Base-by-base conservation (phyloP, 177 flowering plant species). In the Vitis hybrid region DNA sequence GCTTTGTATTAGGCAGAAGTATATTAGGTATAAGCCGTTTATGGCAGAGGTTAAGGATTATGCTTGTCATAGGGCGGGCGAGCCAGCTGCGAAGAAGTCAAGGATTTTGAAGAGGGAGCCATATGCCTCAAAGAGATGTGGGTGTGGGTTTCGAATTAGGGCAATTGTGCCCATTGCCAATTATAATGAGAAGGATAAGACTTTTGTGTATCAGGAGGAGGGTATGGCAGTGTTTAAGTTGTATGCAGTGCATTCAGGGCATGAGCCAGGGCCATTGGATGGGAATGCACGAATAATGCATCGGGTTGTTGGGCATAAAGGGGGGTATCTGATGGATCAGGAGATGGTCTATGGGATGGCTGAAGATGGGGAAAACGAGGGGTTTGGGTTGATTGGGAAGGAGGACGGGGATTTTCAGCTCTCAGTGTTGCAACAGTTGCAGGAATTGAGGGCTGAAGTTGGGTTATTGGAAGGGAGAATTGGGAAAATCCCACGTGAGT, bases 31-130 rank as follows among this genome's bases (percentile, higher is more conserved):
- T 75, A 92, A 94, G 82, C 99, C 99, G 1, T 95, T 95, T 73
- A 90, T 95, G 97, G 99, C 98, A 0, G 99, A 95, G 83, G 99
- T 95, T 53, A 95, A 95, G 81, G 99, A 95, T 79, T 95, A 95
- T 76, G 99, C 99, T 14, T 95, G 99, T 77, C 99, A 95, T 71
- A 77, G 98, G 65, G 98, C 98, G 0, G 99, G 99, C 11, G 94
- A 92, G 80, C 98, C 99, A 1, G 89, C 86, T 1, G 77, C 84
- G 1, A 95, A 95, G 87, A 92, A 86, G 78, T 85, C 98, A 0
- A 84, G 77, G 85, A 76, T 86, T 62, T 74, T 95, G 85, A 95
- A 94, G 86, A 81, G 98, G 84, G 99, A 94, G 70, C 98, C 97
- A 0, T 95, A 95, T 78, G 89, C 90, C 0, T 94, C 98, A 0